Base-by-base conservation (phyloP, 2,329 filamentous ascomycete species). In the Claviceps sp. region DNA sequence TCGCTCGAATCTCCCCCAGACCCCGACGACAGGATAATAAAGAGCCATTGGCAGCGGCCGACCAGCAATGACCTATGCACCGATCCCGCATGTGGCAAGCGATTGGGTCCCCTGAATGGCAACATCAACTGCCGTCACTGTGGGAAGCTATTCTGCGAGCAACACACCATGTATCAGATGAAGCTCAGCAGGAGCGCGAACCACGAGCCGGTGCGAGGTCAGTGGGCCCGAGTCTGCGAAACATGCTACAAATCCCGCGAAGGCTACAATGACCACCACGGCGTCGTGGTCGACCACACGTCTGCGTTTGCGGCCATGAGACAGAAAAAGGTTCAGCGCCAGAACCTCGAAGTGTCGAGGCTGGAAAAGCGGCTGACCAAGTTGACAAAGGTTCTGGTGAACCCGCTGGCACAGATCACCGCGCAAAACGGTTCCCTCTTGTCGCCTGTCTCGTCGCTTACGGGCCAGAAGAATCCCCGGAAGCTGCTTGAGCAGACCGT, bases 121-220 rank as follows among this genome's bases (percentile, higher is more conserved):
- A 89, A 78, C 61, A 83, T 98, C 61, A 96, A 98, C 66, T 98
- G 93, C 68, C 79, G 93, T 56, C 89, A 90, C 56, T 98, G 93
- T 62, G 93, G 93, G 6, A 84, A 85, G 60, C 71, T 98, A 42
- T 98, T 97, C 65, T 98, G 93, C 68, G 93, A 97, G 63, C 87
- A 91, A 60, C 93, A 98, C 66, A 97, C 93, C 50, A 95, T 98
- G 90, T 98, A 97, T 64, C 91, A 98, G 71, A 97, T 97, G 87
- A 96, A 94, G 73, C 75, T 98, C 11, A 95, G 90, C 8, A 77
- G 90, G 51, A 85, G 89, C 34, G 93, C 93, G 4, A 79, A 84
- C 54, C 89, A 96, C 68, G 93, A 98, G 57, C 91, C 93, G 0
- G 81, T 93, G 1, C 76, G 91, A 56, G 93, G 93, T 7, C 80